Conservation (phyloP, 129 eudicot genomes). For the Lactuca saligna region DNA sequence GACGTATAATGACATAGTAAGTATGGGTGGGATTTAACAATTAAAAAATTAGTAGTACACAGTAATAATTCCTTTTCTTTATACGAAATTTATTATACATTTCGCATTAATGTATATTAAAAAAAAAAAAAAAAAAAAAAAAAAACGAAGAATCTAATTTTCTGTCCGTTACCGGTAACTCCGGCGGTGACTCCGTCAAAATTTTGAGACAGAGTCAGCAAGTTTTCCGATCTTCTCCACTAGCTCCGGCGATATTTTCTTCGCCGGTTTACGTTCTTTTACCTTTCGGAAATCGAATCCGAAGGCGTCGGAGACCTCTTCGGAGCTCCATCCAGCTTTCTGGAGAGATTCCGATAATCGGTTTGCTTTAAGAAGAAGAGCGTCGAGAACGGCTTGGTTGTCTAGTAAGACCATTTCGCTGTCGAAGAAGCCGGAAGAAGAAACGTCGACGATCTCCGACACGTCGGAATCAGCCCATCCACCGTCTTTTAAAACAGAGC, state of each 20-base stretch:
- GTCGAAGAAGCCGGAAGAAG: slow-evolving; percentile 71
- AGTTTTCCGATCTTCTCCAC: slow-evolving; percentile 68
- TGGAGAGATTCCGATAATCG: slow-evolving; percentile 75
- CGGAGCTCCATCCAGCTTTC: slow-evolving; percentile 98
- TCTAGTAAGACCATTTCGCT: slow-evolving; percentile 84
- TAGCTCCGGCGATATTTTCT: slow-evolving; percentile 75
- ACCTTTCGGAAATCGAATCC: slow-evolving; percentile 77
- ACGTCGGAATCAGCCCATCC: slow-evolving; percentile 88
- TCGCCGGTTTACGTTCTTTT: slow-evolving; percentile 54
- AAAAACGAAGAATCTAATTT: slow-evolving; percentile 38
- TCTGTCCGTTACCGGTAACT: slow-evolving; percentile 40
- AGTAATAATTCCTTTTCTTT: slow-evolving; percentile 25
- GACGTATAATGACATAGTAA: neutral
- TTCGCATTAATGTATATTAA: slow-evolving; percentile 20
- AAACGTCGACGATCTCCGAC: slow-evolving; percentile 62
- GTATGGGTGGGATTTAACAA: slow-evolving; percentile 1
- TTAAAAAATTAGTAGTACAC: slow-evolving; percentile 1
- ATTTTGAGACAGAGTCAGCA: slow-evolving; percentile 64
- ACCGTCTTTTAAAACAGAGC: slow-evolving; percentile 67
- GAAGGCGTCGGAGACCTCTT: slow-evolving; percentile 83
- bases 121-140: slow-evolving; percentile 16
- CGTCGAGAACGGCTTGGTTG: slow-evolving; percentile 74
- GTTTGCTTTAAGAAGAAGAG: slow-evolving; percentile 78
- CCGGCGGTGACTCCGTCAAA: slow-evolving; percentile 26
- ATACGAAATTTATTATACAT: slow-evolving; percentile 34